Evolutionary conservation across 2,329 filamentous ascomycete species (phyloP), one percentile per base, ranked within the genome.

Genomic region (Ophiobolus disseminans): DNA sequence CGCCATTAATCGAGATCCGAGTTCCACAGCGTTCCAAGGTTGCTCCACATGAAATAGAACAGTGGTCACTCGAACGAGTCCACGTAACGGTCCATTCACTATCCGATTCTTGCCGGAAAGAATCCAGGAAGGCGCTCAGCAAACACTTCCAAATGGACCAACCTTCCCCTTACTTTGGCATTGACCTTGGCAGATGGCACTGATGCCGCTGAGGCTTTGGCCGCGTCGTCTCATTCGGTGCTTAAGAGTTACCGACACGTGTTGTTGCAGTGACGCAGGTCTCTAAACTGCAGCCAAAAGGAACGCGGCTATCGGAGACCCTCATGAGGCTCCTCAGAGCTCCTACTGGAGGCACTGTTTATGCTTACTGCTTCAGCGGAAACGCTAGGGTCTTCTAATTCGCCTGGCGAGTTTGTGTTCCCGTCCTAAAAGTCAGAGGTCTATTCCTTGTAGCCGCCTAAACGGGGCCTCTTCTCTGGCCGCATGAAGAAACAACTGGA

Each of bases 301-400:
- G 37, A 49, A 46, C 52, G 57, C 53, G 59, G 58, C 59, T 59
- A 60, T 47, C 20, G 19, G 38, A 28, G 38, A 25, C 37, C 42
- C 26, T 21, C 38, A 44, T 19, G 30, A 38, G 34, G 41, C 22
- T 16, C 20, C 37, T 39, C 30, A n/a, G 45, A 39, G 31, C 28
- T 32, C 45, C 56, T 40, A 59, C 56, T 61, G 57, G 59, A 42
- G 13, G 45, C 14, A 36, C 19, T 25, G 17, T 28, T 32, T 36
- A 37, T 49, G 40, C 40, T 36, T 48, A 44, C 51, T 36, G 44
- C 46, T 45, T 38, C 42, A 39, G 46, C 45, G 37, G 35, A 26
- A 34, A 50, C 48, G 46, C 51, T 37, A 51, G 46, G 26, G 38
- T 30, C 32, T 48, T 36, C 25, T 43, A 19, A 59, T 62, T 57